Conservation (phyloP, 805 yeast genomes). For the Kodamaea laetipori region DNA sequence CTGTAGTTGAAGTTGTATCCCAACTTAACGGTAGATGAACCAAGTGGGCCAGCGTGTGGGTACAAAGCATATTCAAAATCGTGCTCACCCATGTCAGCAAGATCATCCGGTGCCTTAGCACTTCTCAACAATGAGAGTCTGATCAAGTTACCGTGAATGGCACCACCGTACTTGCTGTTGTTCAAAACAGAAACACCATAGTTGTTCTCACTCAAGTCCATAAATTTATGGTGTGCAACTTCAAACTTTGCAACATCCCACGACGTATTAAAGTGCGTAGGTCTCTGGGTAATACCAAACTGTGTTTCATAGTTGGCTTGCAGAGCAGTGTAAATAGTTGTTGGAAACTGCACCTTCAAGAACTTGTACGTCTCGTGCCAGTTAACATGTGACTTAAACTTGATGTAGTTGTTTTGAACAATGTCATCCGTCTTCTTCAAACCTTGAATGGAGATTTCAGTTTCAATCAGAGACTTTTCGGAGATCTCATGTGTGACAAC, state of each 20-base stretch:
- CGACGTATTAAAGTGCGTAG: slow-evolving; percentile 91
- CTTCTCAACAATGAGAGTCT: slow-evolving; percentile 84
- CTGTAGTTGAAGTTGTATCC: slow-evolving; percentile 80
- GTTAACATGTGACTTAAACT: slow-evolving; percentile 52
- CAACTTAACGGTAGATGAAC: slow-evolving; percentile 63
- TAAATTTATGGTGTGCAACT: slow-evolving; percentile 91
- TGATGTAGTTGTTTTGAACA: slow-evolving; percentile 35
- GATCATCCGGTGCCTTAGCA: slow-evolving; percentile 92
- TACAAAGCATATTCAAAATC: slow-evolving; percentile 77
- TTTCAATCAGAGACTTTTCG: slow-evolving; percentile 56
- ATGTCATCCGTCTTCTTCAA: slow-evolving; percentile 52
- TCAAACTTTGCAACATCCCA: slow-evolving; percentile 98
- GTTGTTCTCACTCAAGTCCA: slow-evolving; percentile 82
- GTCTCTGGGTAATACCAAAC: slow-evolving; percentile 87
- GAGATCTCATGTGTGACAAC: slow-evolving; percentile 64
- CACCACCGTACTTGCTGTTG: slow-evolving; percentile 87
- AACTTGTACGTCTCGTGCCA: slow-evolving; percentile 91
- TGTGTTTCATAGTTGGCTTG: slow-evolving; percentile 89
- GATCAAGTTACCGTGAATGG: slow-evolving; percentile 91
- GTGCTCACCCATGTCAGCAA: slow-evolving; percentile 93
- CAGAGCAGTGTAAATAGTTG: slow-evolving; percentile 68
- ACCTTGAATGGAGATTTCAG: slow-evolving; percentile 71
- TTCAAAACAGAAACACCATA: slow-evolving; percentile 88
- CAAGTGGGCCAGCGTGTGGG: slow-evolving; percentile 76
- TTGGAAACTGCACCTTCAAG: slow-evolving; percentile 93